Evolutionary conservation across 441 rosid genomes (phyloP), one percentile per base, ranked within the genome.

Genomic region (Erodium texanum): DNA sequence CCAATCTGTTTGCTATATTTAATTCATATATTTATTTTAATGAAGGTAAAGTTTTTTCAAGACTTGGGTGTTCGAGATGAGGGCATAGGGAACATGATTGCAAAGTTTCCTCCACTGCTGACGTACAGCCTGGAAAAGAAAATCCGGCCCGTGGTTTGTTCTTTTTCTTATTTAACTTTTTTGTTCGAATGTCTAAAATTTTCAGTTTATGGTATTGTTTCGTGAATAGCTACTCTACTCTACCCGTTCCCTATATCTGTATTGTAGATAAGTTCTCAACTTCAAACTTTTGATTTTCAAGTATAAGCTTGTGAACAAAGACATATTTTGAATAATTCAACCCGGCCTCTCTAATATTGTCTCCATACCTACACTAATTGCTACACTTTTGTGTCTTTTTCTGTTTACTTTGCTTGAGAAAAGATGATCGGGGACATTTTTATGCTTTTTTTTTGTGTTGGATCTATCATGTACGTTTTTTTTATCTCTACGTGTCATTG

Each of bases 81-180:
- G 34, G 90, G 89, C 68, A 83, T 92, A 16, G 96, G 97, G 58
- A 85, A 86, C 75, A 92, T 90, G 93, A 77, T 92, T 72, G 95
- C 82, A 22, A 92, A 87, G 82, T 90, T 87, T 75, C 94, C 96
- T 68, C 83, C 90, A 4, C 70, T 93, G 41, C 77, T 93, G 75
- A 93, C 96, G 7, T 83, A 89, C 80, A 86, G 91, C 83, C 90
- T 93, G 64, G 43, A 84, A 83, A 90, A 85, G 90, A 93, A 90
- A 85, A 90, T 93, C 69, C 83, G 89, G 70, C 90, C 93, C 3
- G 96, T 89, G 96, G 96, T 93, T 74, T 73, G 93, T 87, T 66
- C 74, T 68, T 62, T 56, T 69, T 32, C 74, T n/a, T 54, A 56
- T 64, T 24, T 24, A 41, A 52, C 48, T 23, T 22, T 23, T 11